Evolutionary conservation across 1,139 yeast genomes (phyloP), one percentile per base, ranked within the genome.

Genomic region (Saccharomyces hybrid): DNA sequence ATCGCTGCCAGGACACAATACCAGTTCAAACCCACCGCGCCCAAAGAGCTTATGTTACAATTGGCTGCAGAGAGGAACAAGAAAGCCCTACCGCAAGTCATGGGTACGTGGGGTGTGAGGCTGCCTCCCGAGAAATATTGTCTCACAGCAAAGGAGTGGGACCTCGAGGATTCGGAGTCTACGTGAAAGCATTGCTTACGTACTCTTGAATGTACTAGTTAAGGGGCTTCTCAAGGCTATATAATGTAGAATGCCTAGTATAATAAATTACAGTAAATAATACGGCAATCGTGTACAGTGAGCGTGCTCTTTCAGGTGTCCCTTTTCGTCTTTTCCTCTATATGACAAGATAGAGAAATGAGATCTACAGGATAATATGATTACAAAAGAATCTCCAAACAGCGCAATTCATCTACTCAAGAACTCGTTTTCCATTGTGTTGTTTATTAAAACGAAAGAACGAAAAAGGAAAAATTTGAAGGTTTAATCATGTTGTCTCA

Each of bases 101-200:
- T 90, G 70, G 95, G 95, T 28, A 82, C 86, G 54, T 91, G 93
- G 86, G 99, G 99, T 25, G 78, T 93, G 54, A 81, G 97, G 59
- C 76, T 95, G 55, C 99, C 99, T 4, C 98, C 99, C 8, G 99
- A 93, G 74, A 93, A 91, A 79, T 91, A 90, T 73, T 93, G 98
- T 71, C 74, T 93, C 55, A 90, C 97, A 1, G 70, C 70, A 13
- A 66, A 65, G 54, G 68, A 65, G 44, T 67, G 69, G 70, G 58
- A 59, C 26, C 41, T 63, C 11, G 61, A 60, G 23, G 63, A 63
- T 6, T 7, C 51, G 6, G 13, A 23, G 38, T 23, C 42, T 26
- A 13, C 30, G 14, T 49, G 26, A 31, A 42, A 20, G n/a, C 20
- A 14, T 28, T 7, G 9, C 28, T 23, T 49, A n/a, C 7, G 8